Percentiles rank a stretch among this genome's conserved stretches.
Conservation (phyloP, 108 stramenopile species). For the Nitzschia sp. region DNA sequence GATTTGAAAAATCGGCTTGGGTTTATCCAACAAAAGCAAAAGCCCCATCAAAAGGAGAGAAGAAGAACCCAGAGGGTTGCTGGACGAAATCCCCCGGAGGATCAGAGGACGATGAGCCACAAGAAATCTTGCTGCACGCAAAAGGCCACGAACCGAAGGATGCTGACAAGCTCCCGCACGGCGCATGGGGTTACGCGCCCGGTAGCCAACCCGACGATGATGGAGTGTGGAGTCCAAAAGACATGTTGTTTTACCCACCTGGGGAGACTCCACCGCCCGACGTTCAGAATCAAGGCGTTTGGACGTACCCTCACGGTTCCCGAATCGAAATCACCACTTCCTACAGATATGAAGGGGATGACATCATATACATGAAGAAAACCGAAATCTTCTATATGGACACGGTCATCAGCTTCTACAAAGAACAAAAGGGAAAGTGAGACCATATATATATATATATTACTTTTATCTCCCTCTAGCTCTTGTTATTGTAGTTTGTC, state of each 20-base stretch:
- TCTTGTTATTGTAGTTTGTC: too few species aligned
- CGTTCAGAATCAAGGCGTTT: conserved; percentile 1
- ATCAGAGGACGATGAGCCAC: background rate
- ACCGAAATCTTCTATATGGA: conserved; percentile 15
- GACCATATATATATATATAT: background rate
- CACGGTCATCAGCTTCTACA: conserved; percentile 7
- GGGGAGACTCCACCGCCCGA: background rate
- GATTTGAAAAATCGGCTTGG: conserved; percentile 6
- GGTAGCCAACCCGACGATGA: conserved; percentile 8
- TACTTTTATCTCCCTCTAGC: background rate
- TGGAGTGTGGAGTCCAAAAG: conserved; percentile 25
- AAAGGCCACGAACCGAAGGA: background rate
- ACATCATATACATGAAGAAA: background rate
- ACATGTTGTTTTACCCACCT: conserved; percentile 28
- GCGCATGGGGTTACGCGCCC: conserved; percentile 15
- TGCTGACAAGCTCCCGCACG: background rate
- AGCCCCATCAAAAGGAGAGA: conserved; percentile 10
- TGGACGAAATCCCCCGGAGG: conserved; percentile 9
- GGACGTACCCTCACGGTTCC: conserved; percentile 18
- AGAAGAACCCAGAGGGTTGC: conserved; percentile 17
- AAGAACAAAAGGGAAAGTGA: background rate
- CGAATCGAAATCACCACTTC: background rate
- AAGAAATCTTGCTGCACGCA: conserved; percentile 6
- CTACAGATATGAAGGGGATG: conserved; percentile 1
- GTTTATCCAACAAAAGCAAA: conserved; percentile 5